Percentiles rank a stretch among this genome's conserved stretches.
phyloP scores from a whole-genome alignment of 129 eudicot species.

The sunflower (Helianthus annuus) region HanXRQr2.0-SUNRISE NC_035433.2:8562753-8563252 shows the following conservation, averaged over 20 bases:
- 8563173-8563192: constrained; percentile 97
- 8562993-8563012: constrained; percentile 84
- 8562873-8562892: constrained; percentile 78
- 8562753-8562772: constrained; percentile 87
- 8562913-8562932: constrained; percentile 63
- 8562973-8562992: constrained; percentile 71
- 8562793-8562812: constrained; percentile 64
- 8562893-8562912: constrained; percentile 76
- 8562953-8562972: constrained; percentile 53
- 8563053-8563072: constrained; percentile 63
- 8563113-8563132: constrained; percentile 53
- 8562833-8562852: constrained; percentile 59
- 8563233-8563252: constrained; percentile 82
- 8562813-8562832: constrained; percentile 50
- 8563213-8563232: constrained; percentile 61
- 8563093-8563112: constrained; percentile 82
- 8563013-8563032: constrained; percentile 70
- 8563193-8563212: constrained; percentile 80
- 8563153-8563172: constrained; percentile 57
- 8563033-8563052: constrained; percentile 71
- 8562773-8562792: constrained; percentile 74
- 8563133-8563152: constrained; percentile 61
- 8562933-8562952: constrained; percentile 58
- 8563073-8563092: constrained; percentile 78
- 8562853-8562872: constrained; percentile 81